These are phyloP conservation scores for Globisporangium rhizosaccharum DNA, from an alignment of 352 stramenopile genomes.

Conservation along the genomic window DNA sequence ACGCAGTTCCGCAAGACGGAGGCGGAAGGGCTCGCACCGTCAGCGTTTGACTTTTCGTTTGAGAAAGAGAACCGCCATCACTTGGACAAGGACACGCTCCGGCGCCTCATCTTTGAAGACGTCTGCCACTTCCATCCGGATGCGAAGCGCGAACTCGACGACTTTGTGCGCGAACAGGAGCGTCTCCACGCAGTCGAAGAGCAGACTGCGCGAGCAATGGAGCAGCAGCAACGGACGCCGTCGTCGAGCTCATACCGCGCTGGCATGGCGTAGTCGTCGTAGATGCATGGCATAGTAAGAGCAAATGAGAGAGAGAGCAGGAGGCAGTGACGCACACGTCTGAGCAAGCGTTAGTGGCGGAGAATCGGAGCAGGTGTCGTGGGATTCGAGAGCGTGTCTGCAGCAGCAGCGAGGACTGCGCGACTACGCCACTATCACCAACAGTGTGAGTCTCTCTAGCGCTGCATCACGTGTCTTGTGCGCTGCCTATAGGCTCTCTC, in stretches of 20 bases:
- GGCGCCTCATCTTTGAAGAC: constrained; percentile 80
- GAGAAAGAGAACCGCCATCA: constrained; percentile 53
- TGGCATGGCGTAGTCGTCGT: constrained; percentile 3
- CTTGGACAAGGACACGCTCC: constrained; percentile 75
- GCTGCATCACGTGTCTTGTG: too few species aligned
- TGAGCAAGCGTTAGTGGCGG: too few species aligned
- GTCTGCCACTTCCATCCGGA: constrained; percentile 84
- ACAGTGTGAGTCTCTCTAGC: too few species aligned
- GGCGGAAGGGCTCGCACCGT: constrained; percentile 30
- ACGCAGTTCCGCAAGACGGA: constrained; percentile 48
- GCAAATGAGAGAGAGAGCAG: background rate
- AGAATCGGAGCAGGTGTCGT: too few species aligned
- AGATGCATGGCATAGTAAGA: background rate
- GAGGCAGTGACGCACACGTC: background rate
- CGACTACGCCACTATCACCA: too few species aligned
- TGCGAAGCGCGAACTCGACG: constrained; percentile 48
- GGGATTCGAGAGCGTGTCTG: too few species aligned
- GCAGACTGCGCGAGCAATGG: constrained; percentile 12
- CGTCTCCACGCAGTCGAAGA: constrained; percentile 22
- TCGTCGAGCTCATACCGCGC: background rate
- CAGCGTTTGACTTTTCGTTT: constrained; percentile 81
- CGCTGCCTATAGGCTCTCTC: too few species aligned
- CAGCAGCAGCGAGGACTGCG: too few species aligned
- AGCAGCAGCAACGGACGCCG: background rate
- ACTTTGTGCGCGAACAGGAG: constrained; percentile 44